Evolutionary conservation across 2,329 filamentous ascomycete genomes (phyloP), one percentile per base, ranked within the genome.

Genomic region (Cladobotryum protrusum): DNA sequence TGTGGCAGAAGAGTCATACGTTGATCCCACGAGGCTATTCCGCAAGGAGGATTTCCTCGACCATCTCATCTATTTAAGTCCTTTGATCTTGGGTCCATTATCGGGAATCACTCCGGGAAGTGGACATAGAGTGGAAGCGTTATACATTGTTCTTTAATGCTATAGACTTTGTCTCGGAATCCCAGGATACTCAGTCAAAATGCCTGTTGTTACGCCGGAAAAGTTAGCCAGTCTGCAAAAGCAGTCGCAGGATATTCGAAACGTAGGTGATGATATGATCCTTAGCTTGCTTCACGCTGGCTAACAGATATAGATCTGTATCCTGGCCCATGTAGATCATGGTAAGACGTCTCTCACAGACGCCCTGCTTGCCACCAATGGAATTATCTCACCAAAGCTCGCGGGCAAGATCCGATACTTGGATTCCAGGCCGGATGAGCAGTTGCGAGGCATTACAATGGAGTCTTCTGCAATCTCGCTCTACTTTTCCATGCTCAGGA

Each of bases 401-500:
- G 93, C 93, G 50, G 93, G 93, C 67, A 97, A 97, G 76, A 95
- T 99, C 69, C 86, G 93, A 58, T 99, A 97, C 64, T 83, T 99
- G 52, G 93, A 99, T 72, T 97, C 93, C 18, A 79, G 93, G 40
- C 92, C 92, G 1, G 93, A 99, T 69, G 93, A 99, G 68, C 93
- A 99, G 71, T 80, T 88, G 14, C 86, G 93, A 57, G 93, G 93
- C 50, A 99, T 99, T 64, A 99, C 93, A n/a, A 99, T 99, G 93
- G 93, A 99, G 68, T 97, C 93, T 0, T 97, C 92, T 5, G 93
- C 93, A 54, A 99, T 99, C 56, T 97, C 93, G 1, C 76, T 99
- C 33, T 95, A 87, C 70, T 99, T 99, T 67, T 95, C 91, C 34
- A 89, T 97, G 79, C 74, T 95, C 48, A 81, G 91, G 58, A 82